Base-by-base conservation (phyloP, 2,329 filamentous ascomycete genomes). In the Fusarium setosum region DNA sequence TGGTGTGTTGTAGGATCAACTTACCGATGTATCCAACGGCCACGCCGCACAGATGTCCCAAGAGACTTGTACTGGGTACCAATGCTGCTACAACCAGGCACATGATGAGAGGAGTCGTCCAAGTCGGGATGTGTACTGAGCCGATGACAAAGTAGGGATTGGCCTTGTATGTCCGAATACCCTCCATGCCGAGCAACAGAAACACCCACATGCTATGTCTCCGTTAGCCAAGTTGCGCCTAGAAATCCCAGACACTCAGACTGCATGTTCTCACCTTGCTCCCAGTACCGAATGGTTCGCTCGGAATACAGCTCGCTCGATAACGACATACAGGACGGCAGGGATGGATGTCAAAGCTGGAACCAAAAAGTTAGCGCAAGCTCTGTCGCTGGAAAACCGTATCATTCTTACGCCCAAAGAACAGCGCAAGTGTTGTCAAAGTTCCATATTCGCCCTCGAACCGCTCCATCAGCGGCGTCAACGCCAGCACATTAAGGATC, bases 391-490 rank as follows among this genome's bases (percentile, higher is more conserved):
- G 23, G 40, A 2, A 13, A 21, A 11, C 18, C 61, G 38, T 20
- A 8, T 31, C 20, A 10, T n/a, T 86, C 94, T 83, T 84, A 97
- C 94, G 94, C 57, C 96, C 96, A 73, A 96, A 88, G 77, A 98
- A 97, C 51, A 98, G 83, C 32, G 92, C 88, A 65, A 97, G 77
- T n/a, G 93, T 91, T 23, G 93, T 93, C 73, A 98, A 82, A 8
- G 95, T 98, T 51, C 96, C 96, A 77, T 96, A 90, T 77, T 97
- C 95, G 63, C 88, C 87, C 81, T 99, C 96, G 78, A 98, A 99
- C 62, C 94, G 88, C 79, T 97, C 95, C 76, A 99, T 81, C 50
- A 99, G 83, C n/a, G 96, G 96, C 35, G 90, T 90, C 64, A 98
- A 77, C 20, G 93, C 92, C 65, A 96, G 51, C 21, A 93, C 77